phyloP scores from a whole-genome alignment of 495 filamentous ascomycete genomes.

The Trichocladium uniseriatum region DNA sequence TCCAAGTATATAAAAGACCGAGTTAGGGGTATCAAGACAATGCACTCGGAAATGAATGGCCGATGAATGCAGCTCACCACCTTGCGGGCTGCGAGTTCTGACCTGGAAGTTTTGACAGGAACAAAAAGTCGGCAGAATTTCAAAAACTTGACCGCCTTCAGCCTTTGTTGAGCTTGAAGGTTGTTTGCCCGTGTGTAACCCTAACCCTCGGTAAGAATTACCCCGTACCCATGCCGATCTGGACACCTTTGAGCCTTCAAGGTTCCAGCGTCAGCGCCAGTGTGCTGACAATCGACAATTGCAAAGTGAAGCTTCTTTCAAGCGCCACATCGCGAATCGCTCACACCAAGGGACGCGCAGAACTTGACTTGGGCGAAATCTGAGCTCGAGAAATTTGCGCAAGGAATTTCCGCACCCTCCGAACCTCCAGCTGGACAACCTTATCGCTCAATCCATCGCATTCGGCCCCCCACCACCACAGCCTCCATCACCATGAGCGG shows the following conservation, averaged over 20 bases:
- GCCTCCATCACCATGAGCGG: slow-evolving; percentile 12
- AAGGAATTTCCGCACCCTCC: no score
- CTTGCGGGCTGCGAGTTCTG: background rate
- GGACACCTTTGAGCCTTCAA: slow-evolving; percentile 18
- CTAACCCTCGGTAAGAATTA: slow-evolving; percentile 1
- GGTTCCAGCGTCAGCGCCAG: no score
- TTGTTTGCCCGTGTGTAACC: background rate
- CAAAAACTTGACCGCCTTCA: slow-evolving; percentile 22
- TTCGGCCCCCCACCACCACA: background rate
- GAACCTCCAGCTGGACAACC: no score
- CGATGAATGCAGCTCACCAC: no score
- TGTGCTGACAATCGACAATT: slow-evolving; percentile 9
- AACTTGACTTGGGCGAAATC: no score
- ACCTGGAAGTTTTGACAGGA: slow-evolving; percentile 2
- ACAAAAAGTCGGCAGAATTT: slow-evolving; percentile 20
- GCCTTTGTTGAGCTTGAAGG: background rate
- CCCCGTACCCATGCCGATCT: slow-evolving; percentile 4
- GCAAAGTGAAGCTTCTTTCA: no score
- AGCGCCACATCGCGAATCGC: no score
- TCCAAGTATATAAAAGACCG: background rate
- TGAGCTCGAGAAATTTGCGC: no score
- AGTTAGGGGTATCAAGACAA: background rate
- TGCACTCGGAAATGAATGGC: background rate
- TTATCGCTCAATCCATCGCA: no score
- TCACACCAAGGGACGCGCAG: no score